Percentiles rank a stretch among this genome's conserved stretches.
Conservation (phyloP, 352 stramenopile genomes). For the Pythium volutum region DNA sequence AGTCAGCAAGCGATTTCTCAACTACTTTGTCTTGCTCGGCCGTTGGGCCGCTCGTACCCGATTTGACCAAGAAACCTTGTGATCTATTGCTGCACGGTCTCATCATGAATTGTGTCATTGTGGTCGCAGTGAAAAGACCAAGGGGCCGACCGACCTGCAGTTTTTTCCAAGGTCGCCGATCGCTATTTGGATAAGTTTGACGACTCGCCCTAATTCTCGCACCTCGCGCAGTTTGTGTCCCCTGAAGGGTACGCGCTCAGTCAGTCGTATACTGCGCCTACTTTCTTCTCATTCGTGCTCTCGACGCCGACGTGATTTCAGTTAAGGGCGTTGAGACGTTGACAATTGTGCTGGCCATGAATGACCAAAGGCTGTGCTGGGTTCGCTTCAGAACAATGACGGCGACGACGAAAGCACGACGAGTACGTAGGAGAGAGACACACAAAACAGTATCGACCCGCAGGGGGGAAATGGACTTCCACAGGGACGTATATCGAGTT, state of each 20-base stretch:
- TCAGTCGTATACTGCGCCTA: constrained; percentile 49
- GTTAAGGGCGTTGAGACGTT: too few species aligned
- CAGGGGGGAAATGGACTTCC: background rate
- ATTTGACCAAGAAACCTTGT: constrained; percentile 10
- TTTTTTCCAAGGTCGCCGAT: constrained; percentile 65
- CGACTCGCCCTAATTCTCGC: constrained; percentile 57
- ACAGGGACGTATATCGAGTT: too few species aligned
- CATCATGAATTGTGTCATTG: background rate
- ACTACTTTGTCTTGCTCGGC: constrained; percentile 83
- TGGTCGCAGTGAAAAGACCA: constrained; percentile 58
- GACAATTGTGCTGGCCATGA: too few species aligned
- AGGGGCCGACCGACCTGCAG: constrained; percentile 63
- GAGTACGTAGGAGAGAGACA: too few species aligned
- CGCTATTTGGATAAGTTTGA: constrained; percentile 55
- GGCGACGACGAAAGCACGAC: too few species aligned
- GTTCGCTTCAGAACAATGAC: too few species aligned
- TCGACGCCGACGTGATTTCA: too few species aligned
- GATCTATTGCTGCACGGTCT: background rate
- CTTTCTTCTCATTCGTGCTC: constrained; percentile 84
- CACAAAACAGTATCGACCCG: background rate
- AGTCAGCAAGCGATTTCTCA: constrained; percentile 76
- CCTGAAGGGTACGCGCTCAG: constrained; percentile 67
- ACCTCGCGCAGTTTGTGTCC: constrained; percentile 79
- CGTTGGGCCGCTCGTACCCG: constrained; percentile 46
- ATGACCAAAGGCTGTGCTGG: too few species aligned